Conservation (phyloP, 2,329 filamentous ascomycete genomes). For the Paecilomyces niveus region DNA sequence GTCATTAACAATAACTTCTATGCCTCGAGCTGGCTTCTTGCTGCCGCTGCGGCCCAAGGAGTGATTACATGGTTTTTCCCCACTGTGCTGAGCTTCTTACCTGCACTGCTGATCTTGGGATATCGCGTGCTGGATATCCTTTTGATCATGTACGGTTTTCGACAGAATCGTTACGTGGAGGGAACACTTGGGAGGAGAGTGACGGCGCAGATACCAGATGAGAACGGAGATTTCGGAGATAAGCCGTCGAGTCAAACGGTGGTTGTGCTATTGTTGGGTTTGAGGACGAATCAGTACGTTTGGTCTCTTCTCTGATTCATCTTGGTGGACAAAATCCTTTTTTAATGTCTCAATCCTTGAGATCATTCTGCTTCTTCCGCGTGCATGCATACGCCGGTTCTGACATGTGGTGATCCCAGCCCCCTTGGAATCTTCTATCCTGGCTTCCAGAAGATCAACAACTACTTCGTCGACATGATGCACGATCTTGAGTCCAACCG, state of each 20-base stretch:
- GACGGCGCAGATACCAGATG: conserved; percentile 5
- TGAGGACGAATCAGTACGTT: conserved; percentile 7
- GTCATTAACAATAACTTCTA: conserved; percentile 9
- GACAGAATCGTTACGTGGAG: conserved; percentile 4
- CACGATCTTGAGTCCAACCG: conserved; percentile 26
- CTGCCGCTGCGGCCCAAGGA: conserved; percentile 7
- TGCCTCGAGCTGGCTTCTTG: conserved; percentile 9
- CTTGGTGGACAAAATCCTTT: not conserved
- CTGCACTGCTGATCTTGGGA: not conserved
- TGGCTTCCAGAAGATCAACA: conserved; percentile 32
- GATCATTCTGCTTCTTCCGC: not conserved
- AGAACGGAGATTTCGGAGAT: conserved; percentile 3
- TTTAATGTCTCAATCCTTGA: not conserved
- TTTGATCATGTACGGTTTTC: conserved; percentile 4
- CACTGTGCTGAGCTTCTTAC: conserved; percentile 1
- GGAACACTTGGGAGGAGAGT: conserved; percentile 4
- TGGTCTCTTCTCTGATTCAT: not conserved
- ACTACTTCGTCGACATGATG: conserved; percentile 35
- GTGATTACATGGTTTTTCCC: conserved; percentile 1
- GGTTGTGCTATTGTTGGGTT: conserved; percentile 4
- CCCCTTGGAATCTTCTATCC: conserved; percentile 46
- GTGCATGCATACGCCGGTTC: not conserved
- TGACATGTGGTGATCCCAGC: not conserved
- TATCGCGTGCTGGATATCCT: not conserved
- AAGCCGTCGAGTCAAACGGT: conserved; percentile 1